Evolutionary conservation across 345 rosid genomes (phyloP).

Genomic region (Citrus sp.): DNA sequence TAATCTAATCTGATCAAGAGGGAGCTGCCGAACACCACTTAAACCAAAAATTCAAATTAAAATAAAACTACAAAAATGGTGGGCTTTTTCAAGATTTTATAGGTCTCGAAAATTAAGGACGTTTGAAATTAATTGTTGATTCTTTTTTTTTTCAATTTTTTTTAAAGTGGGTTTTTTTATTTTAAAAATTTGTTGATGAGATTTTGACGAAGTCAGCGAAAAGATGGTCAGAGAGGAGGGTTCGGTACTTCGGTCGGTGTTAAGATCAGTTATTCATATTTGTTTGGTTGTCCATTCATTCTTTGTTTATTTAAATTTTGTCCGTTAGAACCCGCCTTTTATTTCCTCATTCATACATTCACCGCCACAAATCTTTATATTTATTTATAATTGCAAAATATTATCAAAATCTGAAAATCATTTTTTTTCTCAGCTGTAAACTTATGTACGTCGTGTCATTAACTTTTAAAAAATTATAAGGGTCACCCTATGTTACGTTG

Average conservation of each 20-base stretch:
- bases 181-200: background rate
- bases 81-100: background rate
- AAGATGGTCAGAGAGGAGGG: background rate
- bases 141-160: background rate
- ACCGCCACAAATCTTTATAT: background rate
- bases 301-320: background rate
- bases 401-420: background rate
- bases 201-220: constrained; percentile 4
- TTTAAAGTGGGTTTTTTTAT: background rate
- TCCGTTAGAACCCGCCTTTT: background rate
- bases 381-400: background rate
- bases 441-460: background rate
- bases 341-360: background rate
- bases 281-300: background rate
- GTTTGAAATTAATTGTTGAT: background rate
- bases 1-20: background rate
- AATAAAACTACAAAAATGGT: background rate
- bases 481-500: too few relatives aligned
- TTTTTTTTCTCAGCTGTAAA: too few relatives aligned
- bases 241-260: background rate
- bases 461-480: too few relatives aligned
- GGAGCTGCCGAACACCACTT: constrained; percentile 7
- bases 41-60: background rate
- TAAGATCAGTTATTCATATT: background rate
- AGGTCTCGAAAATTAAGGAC: background rate